Base-by-base conservation (phyloP, 176 grass and related monocot species). In the Elymus sibiricus region DNA sequence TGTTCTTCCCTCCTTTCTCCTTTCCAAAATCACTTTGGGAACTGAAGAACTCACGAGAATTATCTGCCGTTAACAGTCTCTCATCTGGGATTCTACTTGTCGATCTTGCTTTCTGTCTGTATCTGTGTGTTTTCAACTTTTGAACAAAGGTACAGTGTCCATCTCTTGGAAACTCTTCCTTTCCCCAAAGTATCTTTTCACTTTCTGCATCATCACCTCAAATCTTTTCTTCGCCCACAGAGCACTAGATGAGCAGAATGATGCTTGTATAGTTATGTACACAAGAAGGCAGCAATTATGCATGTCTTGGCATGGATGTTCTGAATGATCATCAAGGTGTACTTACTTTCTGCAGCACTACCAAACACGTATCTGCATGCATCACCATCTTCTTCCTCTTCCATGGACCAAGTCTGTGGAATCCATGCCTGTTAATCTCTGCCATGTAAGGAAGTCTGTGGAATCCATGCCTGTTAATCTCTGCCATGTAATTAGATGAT, bases 151-250 rank as follows among this genome's bases (percentile, higher is more conserved):
- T 66, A 58, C 26, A 84, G 66, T 25, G n/a, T 47, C 38, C 53
- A 79, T 78, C 75, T 79, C 74, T 43, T 79, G 60, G 66, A 75
- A 89, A 84, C 47, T 59, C 64, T 38, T 28, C 67, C n/a, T 61
- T 51, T 83, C 32, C 61, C 81, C 68, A 31, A 43, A 10, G 53
- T 14, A 77, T 84, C 60, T 65, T 16, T 67, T 39, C 80, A 0
- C 5, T 38, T 40, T 44, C 0, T 37, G 6, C 1, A 79, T 84
- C 40, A 84, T 88, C 74, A 42, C 51, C 64, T 64, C 65, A 72
- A 64, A 79, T 51, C n/a, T 17, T 64, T 60, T 46, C 64, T 76
- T 55, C 24, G 22, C 69, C 16, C 78, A 74, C 78, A 14, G 37
- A 66, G 40, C 73, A 77, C 60, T 53, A 67, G 83, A 53, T 53